Conservation (phyloP, 2,329 filamentous ascomycete genomes). For the Pseudocercospora fuligena region DNA sequence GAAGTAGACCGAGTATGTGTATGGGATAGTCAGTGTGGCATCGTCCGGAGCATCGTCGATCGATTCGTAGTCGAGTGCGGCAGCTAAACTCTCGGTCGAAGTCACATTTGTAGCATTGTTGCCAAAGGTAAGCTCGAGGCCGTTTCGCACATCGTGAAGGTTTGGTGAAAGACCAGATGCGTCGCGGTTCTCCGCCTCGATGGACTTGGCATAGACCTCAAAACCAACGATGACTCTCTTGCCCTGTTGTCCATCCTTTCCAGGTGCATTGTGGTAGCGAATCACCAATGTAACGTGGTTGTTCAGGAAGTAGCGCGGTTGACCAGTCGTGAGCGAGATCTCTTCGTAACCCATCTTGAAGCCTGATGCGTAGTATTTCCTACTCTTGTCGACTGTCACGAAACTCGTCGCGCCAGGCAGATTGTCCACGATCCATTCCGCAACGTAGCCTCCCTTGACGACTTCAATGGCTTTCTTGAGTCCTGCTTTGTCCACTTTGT, state of each 20-base stretch:
- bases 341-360: conserved; percentile 87
- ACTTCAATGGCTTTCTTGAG: conserved; percentile 72
- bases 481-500: conserved; percentile 66
- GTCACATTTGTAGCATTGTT: conserved; percentile 64
- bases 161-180: conserved; percentile 70
- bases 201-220: conserved; percentile 87
- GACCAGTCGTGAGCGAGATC: conserved; percentile 61
- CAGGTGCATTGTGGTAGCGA: conserved; percentile 73
- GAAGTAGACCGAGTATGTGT: conserved; percentile 90
- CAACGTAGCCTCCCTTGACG: conserved; percentile 79
- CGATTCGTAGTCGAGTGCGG: conserved; percentile 57
- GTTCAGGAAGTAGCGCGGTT: conserved; percentile 74
- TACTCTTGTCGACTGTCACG: conserved; percentile 79
- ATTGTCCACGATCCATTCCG: conserved; percentile 93
- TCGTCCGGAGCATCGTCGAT: conserved; percentile 63
- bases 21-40: conserved; percentile 73
- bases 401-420: conserved; percentile 87
- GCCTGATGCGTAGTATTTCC: conserved; percentile 86
- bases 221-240: conserved; percentile 85
- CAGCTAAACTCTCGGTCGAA: conserved; percentile 56
- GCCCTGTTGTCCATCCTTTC: conserved; percentile 69
- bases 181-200: conserved; percentile 66
- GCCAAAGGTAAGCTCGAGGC: conserved; percentile 71
- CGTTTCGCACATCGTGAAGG: conserved; percentile 65
- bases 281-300: conserved; percentile 89